phyloP scores from a whole-genome alignment of 2,329 filamentous ascomycete species.

The Magnaporthiopsis poae region DNA sequence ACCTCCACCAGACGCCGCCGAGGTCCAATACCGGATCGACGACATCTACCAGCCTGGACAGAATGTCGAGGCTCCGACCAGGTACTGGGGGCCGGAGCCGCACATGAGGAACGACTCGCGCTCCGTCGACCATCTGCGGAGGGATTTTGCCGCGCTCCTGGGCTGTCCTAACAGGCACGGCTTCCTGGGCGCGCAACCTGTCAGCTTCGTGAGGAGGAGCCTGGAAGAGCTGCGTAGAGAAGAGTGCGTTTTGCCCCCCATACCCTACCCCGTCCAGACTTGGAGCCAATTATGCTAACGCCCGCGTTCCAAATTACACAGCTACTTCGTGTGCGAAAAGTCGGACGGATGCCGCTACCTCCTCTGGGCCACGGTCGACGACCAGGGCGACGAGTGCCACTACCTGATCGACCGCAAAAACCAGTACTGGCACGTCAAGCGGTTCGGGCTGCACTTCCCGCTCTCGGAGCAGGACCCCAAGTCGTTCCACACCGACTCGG shows the following conservation, averaged over 20 bases:
- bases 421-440: constrained; percentile 79
- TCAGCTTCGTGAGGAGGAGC: constrained; percentile 78
- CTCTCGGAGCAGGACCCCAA: constrained; percentile 48
- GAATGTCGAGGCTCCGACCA: constrained; percentile 5
- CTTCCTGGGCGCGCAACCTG: constrained; percentile 89
- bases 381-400: constrained; percentile 55
- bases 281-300: constrained; percentile 6
- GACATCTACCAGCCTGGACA: constrained; percentile 7
- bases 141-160: constrained; percentile 68
- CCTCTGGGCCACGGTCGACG: constrained; percentile 71
- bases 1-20: background rate
- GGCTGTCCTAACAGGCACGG: constrained; percentile 47
- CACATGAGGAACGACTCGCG: constrained; percentile 5
- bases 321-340: constrained; percentile 97
- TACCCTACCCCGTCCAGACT: background rate
- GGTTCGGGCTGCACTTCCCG: constrained; percentile 68
- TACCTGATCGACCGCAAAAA: constrained; percentile 97
- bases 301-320: constrained; percentile 19
- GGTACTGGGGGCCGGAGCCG: constrained; percentile 22
- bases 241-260: constrained; percentile 46
- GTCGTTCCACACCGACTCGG: constrained; percentile 66
- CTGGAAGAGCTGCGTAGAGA: constrained; percentile 68
- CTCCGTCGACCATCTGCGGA: constrained; percentile 38
- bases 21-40: constrained; percentile 1
- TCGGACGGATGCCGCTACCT: constrained; percentile 92